Conservation (phyloP, 1,284 basidiomycete species). For the Hemileia vastatrix region DNA sequence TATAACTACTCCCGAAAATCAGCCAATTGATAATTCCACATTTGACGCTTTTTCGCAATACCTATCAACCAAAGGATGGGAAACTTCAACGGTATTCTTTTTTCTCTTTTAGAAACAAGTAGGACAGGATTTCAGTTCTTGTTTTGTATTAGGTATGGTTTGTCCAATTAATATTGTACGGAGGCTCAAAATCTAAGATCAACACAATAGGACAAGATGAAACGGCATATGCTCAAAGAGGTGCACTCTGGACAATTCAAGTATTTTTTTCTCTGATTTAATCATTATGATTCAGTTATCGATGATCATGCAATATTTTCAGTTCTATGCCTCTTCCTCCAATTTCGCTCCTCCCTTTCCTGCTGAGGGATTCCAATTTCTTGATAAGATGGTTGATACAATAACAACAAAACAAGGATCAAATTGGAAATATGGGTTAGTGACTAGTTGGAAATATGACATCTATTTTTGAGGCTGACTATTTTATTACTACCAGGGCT, state of each 20-base stretch:
- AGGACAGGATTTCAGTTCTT: too few relatives aligned
- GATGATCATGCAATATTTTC: neutral
- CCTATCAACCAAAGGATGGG: constrained; percentile 22
- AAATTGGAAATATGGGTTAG: constrained; percentile 11
- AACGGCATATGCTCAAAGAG: constrained; percentile 12
- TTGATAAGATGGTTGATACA: constrained; percentile 10
- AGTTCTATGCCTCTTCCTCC: constrained; percentile 9
- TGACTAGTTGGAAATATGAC: neutral
- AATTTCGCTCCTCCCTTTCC: neutral
- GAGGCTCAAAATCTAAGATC: constrained; percentile 4
- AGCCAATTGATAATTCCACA: constrained; percentile 26
- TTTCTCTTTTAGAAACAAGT: too few relatives aligned
- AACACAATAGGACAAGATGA: constrained; percentile 3
- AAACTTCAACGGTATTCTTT: constrained; percentile 22
- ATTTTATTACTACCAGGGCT: constrained; percentile 1
- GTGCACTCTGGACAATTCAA: constrained; percentile 6
- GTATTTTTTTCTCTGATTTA: neutral
- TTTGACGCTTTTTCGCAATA: constrained; percentile 30
- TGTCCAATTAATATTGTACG: constrained; percentile 14
- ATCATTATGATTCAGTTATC: neutral
- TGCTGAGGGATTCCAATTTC: neutral
- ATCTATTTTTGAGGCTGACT: neutral
- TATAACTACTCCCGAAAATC: constrained; percentile 28
- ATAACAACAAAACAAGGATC: constrained; percentile 10
- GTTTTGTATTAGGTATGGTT: too few relatives aligned